These are phyloP conservation scores for Alternaria brassicae DNA, from an alignment of 2,329 filamentous ascomycete species.

Conservation along the genomic window DNA sequence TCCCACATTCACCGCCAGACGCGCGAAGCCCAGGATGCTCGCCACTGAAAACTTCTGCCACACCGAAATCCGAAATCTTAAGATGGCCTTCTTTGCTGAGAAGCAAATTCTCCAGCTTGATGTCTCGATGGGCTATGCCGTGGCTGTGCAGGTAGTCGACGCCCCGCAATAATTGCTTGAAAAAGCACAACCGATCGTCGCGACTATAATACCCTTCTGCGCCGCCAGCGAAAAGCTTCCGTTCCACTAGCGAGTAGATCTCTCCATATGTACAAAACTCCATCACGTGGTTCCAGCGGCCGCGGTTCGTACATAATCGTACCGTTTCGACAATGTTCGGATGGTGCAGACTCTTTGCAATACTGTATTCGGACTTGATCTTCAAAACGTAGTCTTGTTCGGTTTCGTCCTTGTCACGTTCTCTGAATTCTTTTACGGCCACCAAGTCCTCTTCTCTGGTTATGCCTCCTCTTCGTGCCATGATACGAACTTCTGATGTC, in stretches of 20 bases:
- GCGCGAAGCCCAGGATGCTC: constrained; percentile 79
- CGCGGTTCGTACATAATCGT: constrained; percentile 74
- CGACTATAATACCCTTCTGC: constrained; percentile 63
- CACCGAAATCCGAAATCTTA: constrained; percentile 92
- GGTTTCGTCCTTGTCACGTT: constrained; percentile 72
- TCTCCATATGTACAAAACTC: constrained; percentile 87
- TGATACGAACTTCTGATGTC: constrained; percentile 81
- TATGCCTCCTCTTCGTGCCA: constrained; percentile 71
- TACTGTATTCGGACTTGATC: constrained; percentile 89
- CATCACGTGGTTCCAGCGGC: constrained; percentile 91
- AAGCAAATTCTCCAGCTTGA: constrained; percentile 88
- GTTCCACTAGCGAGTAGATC: constrained; percentile 76
- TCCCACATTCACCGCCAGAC: constrained; percentile 75
- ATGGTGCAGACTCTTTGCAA: constrained; percentile 83
- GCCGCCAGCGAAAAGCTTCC: constrained; percentile 57
- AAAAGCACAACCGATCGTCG: constrained; percentile 79
- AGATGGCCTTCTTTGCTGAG: constrained; percentile 80
- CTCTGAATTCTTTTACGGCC: constrained; percentile 87
- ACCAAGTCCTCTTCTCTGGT: constrained; percentile 69
- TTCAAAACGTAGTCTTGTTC: constrained; percentile 82
- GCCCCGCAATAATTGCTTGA: constrained; percentile 87
- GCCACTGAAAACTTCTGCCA: constrained; percentile 84
- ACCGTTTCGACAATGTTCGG: constrained; percentile 86
- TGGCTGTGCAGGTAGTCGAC: constrained; percentile 81
- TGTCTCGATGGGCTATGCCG: constrained; percentile 88